Evolutionary conservation across 2,329 filamentous ascomycete genomes (phyloP), one percentile per base, ranked within the genome.

Genomic region (Davidsoniella australis): DNA sequence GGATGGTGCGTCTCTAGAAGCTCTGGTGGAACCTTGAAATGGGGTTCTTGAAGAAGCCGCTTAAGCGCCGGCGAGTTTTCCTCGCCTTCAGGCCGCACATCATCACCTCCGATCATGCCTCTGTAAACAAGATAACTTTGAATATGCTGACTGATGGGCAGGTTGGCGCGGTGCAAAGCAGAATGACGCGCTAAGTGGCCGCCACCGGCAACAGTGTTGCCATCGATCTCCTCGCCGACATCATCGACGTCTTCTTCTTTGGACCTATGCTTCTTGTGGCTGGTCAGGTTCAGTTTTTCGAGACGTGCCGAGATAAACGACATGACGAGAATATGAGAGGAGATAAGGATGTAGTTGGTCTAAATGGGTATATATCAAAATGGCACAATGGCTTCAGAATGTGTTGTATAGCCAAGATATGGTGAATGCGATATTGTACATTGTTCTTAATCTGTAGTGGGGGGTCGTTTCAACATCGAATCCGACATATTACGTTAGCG

Each of bases 131-230:
- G 64, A 54, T 75, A 76, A 1, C 66, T 66, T 51, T 69, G 71
- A 41, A 82, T 59, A 0, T 75, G 72, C 53, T 67, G 66, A 63
- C 77, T 80, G 55, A 82, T 72, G 46, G 71, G 66, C 23, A 82
- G 67, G 49, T 73, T 65, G 40, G 68, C 66, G 53, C 72, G 72
- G 8, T 69, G 69, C 48, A 66, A 59, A 29, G 65, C 62, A 10
- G 68, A 68, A 47, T 63, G 60, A 37, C 68, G 67, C n/a, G 64
- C 63, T 48, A 67, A 66, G 58, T 75, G 75, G 41, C 75, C 75
- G n/a, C 76, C 75, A 29, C 76, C 75, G 2, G 74, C 78, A 9
- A 80, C 64, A 38, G 66, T 71, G 50, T 60, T 57, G 45, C 58
- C 58, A 55, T 73, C 70, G 53, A 75, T 68, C 45, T 66, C 65